Evolutionary conservation across 2,329 filamentous ascomycete species (phyloP), one percentile per base, ranked within the genome.

Genomic region (Botrytis paeoniae): DNA sequence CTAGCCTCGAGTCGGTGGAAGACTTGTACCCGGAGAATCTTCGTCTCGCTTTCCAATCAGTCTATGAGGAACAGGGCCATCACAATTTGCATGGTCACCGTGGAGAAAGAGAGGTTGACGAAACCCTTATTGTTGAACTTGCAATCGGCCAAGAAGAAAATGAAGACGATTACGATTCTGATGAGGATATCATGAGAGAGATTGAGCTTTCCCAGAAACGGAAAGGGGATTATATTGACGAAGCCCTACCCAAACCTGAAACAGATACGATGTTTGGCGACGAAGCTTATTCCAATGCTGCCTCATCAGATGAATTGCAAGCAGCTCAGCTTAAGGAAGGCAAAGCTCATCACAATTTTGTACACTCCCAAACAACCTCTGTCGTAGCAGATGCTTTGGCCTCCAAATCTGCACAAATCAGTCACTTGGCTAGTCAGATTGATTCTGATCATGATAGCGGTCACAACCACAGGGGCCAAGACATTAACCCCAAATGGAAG

Each of bases 1-100:
- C 95, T 1, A 88, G 89, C 1, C 82, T 97, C 57, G 89, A 97
- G 78, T 95, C 95, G 70, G 91, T 98, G 0, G 92, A 95, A 80
- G 95, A 98, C 80, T 85, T 99, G 25, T 97, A 92, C 80, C 92
- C 93, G 0, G 86, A 88, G 32, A 92, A 89, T 65, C 82, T 94
- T 35, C 80, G 83, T 25, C 83, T 83, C n/a, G 83, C 81, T 4
- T 80, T 89, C 7, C 85, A 85, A 0, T 72, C 79, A 16, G 71
- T 72, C n/a, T 70, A 60, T 43, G 73, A 54, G 29, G 62, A 35
- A 20, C 66, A 69, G 37, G 51, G 68, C 35, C 72, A 77, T 68
- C 72, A 76, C 35, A 20, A n/a, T 39, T 48, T 61, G 35, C 25
- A 74, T 41, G 62, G 77, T 69, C 71, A 74, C 18, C 32, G 71